A percentile compares a stretch with the other conserved stretches of the same genome.
Conservation (phyloP, 2,329 filamentous ascomycete genomes). For the Endothia cerciana region DNA sequence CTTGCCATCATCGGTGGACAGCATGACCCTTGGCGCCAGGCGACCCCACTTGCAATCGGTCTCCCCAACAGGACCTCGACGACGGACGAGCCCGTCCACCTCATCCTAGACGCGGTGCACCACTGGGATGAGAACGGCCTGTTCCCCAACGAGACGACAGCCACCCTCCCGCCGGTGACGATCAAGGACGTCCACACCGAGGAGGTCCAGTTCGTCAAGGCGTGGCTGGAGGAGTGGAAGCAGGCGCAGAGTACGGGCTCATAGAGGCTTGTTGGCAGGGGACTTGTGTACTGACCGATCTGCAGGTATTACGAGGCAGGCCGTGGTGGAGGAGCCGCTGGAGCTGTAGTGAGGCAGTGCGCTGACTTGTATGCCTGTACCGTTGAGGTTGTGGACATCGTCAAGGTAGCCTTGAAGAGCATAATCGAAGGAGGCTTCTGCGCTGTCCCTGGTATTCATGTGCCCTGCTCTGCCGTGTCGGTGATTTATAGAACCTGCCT, state of each 20-base stretch:
- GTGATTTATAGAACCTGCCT: not conserved
- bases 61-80: slow-evolving; percentile 63
- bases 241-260: slow-evolving; percentile 25
- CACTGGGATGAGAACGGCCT: slow-evolving; percentile 79
- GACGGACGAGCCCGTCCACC: slow-evolving; percentile 68
- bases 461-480: not conserved
- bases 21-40: slow-evolving; percentile 78
- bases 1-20: slow-evolving; percentile 79
- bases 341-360: slow-evolving; percentile 16
- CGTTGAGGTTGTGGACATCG: not conserved
- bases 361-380: not conserved
- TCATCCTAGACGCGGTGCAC: slow-evolving; percentile 76
- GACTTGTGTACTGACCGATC: slow-evolving; percentile 21
- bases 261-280: not conserved
- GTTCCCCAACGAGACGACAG: slow-evolving; percentile 64
- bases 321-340: not conserved
- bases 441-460: not conserved
- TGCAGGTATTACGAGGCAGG: slow-evolving; percentile 16
- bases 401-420: not conserved
- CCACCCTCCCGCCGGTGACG: slow-evolving; percentile 59
- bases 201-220: slow-evolving; percentile 64
- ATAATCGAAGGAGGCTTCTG: not conserved
- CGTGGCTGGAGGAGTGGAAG: slow-evolving; percentile 68
- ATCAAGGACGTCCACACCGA: slow-evolving; percentile 62
- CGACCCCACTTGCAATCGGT: slow-evolving; percentile 70